phyloP scores from a whole-genome alignment of 2,329 filamentous ascomycete species.

The Botrytis galanthina region DNA sequence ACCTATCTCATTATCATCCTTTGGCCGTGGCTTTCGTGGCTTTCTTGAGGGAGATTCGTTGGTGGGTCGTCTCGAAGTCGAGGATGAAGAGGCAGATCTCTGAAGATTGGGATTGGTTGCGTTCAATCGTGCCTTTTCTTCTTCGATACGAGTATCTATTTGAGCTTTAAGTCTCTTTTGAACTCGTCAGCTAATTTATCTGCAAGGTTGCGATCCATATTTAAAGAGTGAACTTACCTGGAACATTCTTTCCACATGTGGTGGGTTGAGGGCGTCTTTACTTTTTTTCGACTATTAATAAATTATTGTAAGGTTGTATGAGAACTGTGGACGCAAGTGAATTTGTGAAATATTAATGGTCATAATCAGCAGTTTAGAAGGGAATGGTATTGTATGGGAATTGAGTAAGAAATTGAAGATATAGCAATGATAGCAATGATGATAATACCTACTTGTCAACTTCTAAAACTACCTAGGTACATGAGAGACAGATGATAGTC shows the following conservation, averaged over 20 bases:
- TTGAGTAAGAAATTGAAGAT: background rate
- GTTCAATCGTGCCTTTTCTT: conserved; percentile 75
- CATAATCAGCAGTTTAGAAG: conserved; percentile 3
- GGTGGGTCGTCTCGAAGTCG: conserved; percentile 29
- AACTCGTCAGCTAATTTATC: conserved; percentile 16
- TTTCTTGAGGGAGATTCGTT: conserved; percentile 34
- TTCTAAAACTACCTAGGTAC: conserved; percentile 5
- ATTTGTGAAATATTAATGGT: background rate
- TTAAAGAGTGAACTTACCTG: conserved; percentile 32
- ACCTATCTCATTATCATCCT: conserved; percentile 33
- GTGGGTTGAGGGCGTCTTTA: conserved; percentile 22
- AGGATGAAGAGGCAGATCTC: conserved; percentile 43
- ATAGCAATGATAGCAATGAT: background rate
- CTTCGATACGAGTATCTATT: conserved; percentile 83
- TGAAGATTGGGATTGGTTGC: conserved; percentile 43
- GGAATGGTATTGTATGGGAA: background rate
- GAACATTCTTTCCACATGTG: conserved; percentile 37
- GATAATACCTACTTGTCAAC: background rate
- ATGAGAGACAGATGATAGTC: background rate
- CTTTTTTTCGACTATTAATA: conserved; percentile 20
- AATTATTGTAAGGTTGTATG: conserved; percentile 15
- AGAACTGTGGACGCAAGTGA: conserved; percentile 14
- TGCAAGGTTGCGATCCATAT: conserved; percentile 14
- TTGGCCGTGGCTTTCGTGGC: conserved; percentile 32
- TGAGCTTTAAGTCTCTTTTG: conserved; percentile 74